Conservation (phyloP, 2,329 filamentous ascomycete genomes). For the Fusarium succisae region DNA sequence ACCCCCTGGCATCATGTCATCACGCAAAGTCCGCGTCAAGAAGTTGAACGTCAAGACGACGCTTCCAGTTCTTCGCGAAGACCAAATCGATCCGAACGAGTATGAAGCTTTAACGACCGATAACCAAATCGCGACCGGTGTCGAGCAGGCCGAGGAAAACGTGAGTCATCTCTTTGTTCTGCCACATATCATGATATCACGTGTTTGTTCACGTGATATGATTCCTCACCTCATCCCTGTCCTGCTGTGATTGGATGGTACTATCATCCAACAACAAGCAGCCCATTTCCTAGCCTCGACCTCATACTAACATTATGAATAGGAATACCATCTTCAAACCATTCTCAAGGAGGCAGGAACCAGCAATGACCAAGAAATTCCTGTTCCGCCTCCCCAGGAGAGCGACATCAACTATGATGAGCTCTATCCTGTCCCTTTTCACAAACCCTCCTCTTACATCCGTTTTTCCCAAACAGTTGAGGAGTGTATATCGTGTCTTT, state of each 20-base stretch:
- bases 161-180: constrained; percentile 68
- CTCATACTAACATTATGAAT: constrained; percentile 44
- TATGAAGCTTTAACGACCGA: constrained; percentile 87
- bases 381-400: constrained; percentile 71
- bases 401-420: constrained; percentile 84
- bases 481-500: constrained; percentile 88
- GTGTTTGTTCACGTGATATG: constrained; percentile 59
- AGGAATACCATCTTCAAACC: constrained; percentile 97
- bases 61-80: constrained; percentile 86
- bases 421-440: constrained; percentile 82
- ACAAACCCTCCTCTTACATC: constrained; percentile 91
- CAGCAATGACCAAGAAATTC: constrained; percentile 69
- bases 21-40: constrained; percentile 80
- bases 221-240: background rate
- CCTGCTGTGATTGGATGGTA: constrained; percentile 13
- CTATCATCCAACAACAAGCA: constrained; percentile 18
- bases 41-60: constrained; percentile 93
- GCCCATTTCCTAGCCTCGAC: background rate
- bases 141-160: constrained; percentile 97
- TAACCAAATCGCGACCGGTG: constrained; percentile 91
- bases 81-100: constrained; percentile 86
- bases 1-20: constrained; percentile 64
- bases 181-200: constrained; percentile 55
- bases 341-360: constrained; percentile 69
- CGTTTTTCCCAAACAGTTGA: constrained; percentile 98